Percentiles rank a stretch among this genome's conserved stretches.
These are phyloP conservation scores for Penicilliopsis zonata DNA, from an alignment of 495 filamentous ascomycete genomes.

Conservation along the genomic window DNA sequence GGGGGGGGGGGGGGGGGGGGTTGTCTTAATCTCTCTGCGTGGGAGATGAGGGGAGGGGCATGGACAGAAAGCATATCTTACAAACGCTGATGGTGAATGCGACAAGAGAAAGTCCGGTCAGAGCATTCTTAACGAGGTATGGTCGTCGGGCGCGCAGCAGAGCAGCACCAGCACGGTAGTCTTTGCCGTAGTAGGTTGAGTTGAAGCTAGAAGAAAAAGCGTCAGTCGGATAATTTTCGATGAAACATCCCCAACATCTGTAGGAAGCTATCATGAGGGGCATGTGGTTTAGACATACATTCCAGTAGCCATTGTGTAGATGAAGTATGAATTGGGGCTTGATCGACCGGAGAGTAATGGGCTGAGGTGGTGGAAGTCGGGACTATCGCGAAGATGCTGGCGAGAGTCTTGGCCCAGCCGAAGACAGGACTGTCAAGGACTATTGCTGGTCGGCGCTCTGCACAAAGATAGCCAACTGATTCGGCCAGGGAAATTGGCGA, in stretches of 20 bases:
- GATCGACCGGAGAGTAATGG: not conserved
- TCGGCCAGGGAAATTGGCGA: too few species aligned
- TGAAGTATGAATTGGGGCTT: not conserved
- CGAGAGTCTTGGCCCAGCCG: too few species aligned
- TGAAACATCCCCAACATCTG: too few species aligned
- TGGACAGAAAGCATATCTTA: conserved; percentile 21
- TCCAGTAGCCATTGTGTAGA: conserved; percentile 30
- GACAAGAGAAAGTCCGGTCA: conserved; percentile 59
- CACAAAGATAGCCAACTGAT: too few species aligned
- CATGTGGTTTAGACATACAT: conserved; percentile 23
- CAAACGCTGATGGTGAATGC: conserved; percentile 68
- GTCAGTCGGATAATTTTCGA: too few species aligned
- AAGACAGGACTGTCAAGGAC: too few species aligned
- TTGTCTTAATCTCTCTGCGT: too few species aligned
- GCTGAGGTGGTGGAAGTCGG: not conserved
- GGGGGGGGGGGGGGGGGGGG: too few species aligned
- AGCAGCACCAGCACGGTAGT: conserved; percentile 66
- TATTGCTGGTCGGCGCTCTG: too few species aligned
- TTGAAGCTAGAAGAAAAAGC: too few species aligned
- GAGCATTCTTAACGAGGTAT: conserved; percentile 78
- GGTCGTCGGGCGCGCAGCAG: conserved; percentile 84
- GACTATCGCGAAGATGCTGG: not conserved
- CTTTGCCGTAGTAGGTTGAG: conserved; percentile 82
- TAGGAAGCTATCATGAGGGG: too few species aligned
- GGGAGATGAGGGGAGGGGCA: not conserved